Evolutionary conservation across 2,329 filamentous ascomycete species (phyloP).

Genomic region (Penicillium aurantiogriseum): DNA sequence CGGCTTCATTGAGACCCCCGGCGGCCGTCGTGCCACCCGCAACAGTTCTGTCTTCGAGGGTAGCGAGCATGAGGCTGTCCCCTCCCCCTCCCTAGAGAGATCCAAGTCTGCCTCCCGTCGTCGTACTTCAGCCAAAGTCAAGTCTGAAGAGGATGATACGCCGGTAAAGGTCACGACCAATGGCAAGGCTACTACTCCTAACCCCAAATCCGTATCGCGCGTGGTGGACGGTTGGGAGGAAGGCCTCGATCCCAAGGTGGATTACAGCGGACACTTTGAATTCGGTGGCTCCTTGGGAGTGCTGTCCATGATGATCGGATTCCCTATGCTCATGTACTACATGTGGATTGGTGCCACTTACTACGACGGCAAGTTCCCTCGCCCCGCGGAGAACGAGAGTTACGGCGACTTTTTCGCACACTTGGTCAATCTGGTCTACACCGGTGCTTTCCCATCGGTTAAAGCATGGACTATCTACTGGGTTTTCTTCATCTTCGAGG

Average conservation of each 20-base stretch:
- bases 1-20: slow-evolving; percentile 54
- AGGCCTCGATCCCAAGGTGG: slow-evolving; percentile 44
- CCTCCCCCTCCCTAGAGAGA: slow-evolving; percentile 24
- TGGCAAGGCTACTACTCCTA: slow-evolving; percentile 23
- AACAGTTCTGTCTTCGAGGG: slow-evolving; percentile 41
- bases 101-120: slow-evolving; percentile 31
- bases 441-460: slow-evolving; percentile 76
- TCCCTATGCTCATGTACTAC: slow-evolving; percentile 96
- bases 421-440: slow-evolving; percentile 70
- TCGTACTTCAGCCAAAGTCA: slow-evolving; percentile 31
- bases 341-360: slow-evolving; percentile 97
- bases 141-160: slow-evolving; percentile 30
- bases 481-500: slow-evolving; percentile 85
- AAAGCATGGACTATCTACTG: slow-evolving; percentile 94
- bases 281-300: slow-evolving; percentile 88
- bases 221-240: slow-evolving; percentile 44
- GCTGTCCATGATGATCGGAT: slow-evolving; percentile 80
- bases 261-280: slow-evolving; percentile 61
- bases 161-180: slow-evolving; percentile 23
- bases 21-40: slow-evolving; percentile 45
- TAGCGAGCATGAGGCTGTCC: slow-evolving; percentile 31
- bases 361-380: slow-evolving; percentile 80
- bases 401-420: slow-evolving; percentile 69
- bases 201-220: slow-evolving; percentile 24
- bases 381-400: slow-evolving; percentile 63